Conservation (phyloP, 768 basidiomycete genomes). For the Serendipita sp. region DNA sequence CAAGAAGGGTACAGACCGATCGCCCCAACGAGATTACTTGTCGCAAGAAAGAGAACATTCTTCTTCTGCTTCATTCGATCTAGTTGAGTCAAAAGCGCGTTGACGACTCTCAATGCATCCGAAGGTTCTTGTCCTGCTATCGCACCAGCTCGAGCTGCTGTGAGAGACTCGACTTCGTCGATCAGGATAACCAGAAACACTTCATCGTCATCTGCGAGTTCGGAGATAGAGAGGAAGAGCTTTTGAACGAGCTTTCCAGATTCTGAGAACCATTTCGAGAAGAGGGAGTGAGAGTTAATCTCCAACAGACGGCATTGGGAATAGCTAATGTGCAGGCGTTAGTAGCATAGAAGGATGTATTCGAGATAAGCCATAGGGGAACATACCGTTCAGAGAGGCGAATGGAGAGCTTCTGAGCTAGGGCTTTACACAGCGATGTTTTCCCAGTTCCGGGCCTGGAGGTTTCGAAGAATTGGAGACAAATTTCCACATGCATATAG, state of each 20-base stretch:
- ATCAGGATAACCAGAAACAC: slow-evolving; percentile 90
- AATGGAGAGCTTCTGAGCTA: slow-evolving; percentile 91
- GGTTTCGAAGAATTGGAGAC: background rate
- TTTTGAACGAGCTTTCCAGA: slow-evolving; percentile 96
- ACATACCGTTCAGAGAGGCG: slow-evolving; percentile 67
- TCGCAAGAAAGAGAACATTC: slow-evolving; percentile 92
- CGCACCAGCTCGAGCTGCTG: slow-evolving; percentile 85
- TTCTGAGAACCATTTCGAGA: slow-evolving; percentile 98
- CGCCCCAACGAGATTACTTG: slow-evolving; percentile 86
- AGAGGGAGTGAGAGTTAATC: slow-evolving; percentile 96
- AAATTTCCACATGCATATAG: background rate
- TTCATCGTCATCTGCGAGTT: slow-evolving; percentile 83
- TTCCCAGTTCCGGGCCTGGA: slow-evolving; percentile 83
- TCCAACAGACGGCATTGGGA: slow-evolving; percentile 77
- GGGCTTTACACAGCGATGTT: slow-evolving; percentile 83
- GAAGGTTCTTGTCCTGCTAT: slow-evolving; percentile 94
- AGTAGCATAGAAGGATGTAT: background rate
- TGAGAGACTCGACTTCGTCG: slow-evolving; percentile 93
- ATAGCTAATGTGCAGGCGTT: slow-evolving; percentile 38
- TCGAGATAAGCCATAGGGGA: background rate
- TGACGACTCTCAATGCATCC: slow-evolving; percentile 89
- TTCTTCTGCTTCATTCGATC: slow-evolving; percentile 88
- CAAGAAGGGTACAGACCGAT: slow-evolving; percentile 46
- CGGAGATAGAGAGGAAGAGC: slow-evolving; percentile 75
- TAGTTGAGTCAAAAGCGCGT: slow-evolving; percentile 89